Evolutionary conservation across 2,329 filamentous ascomycete genomes (phyloP), one percentile per base, ranked within the genome.

Genomic region (Penicillium sp.): DNA sequence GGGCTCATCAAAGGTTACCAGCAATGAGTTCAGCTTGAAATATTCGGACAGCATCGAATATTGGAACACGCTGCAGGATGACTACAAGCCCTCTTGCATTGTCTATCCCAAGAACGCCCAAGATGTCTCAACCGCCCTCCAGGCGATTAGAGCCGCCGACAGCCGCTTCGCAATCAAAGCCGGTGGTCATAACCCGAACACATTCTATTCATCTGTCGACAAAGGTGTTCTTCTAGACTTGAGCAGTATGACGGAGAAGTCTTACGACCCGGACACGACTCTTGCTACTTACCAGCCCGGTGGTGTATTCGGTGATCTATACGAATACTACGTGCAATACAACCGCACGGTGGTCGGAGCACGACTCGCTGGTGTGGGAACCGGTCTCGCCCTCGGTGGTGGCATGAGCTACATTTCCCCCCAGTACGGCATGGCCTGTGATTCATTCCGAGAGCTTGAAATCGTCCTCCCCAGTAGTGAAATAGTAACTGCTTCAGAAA

Each of bases 121-220:
- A 30, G 64, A 67, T 46, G 63, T 68, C 10, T 68, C 64, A n/a
- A 41, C 50, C 7, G 45, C 57, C n/a, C 39, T 67, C 3, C 50
- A 61, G 32, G 63, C 64, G 4, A 60, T 68, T 20, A 58, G 54
- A 15, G 56, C 53, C 12, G 60, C 63, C 20, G 62, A 51, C 17
- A 61, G 55, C 34, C 59, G 60, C 17, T 64, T 64, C 43, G 65
- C 65, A 32, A 49, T 68, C 39, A 68, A 64, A 44, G 61, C 62
- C 2, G 63, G 62, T 4, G 65, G 64, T 2, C 65, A 68, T 40
- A 68, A 65, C 18, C 59, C 65, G n/a, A 68, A 68, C 23, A 60
- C 50, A 1, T 64, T 63, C 47, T 64, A 54, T 17, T 63, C 65
- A 7, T 66, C 63, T 3, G 65, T 64, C 15, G 51, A 64, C 29